These are phyloP conservation scores for Aspergillus carlsbadensis DNA, from an alignment of 495 filamentous ascomycete species.

Conservation along the genomic window DNA sequence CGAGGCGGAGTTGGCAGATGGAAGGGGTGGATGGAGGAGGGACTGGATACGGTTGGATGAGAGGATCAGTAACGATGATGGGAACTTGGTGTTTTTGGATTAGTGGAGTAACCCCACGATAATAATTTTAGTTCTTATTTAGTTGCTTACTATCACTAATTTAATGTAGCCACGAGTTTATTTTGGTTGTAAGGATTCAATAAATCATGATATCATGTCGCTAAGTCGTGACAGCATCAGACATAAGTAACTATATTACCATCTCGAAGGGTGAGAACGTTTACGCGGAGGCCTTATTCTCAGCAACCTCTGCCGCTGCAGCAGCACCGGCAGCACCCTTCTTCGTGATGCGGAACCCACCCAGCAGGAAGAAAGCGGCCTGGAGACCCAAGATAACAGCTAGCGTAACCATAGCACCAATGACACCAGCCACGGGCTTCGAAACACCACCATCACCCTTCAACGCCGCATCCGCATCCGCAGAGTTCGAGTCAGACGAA, in stretches of 20 bases:
- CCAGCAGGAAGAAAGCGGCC: conserved; percentile 41
- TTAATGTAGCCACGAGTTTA: no score
- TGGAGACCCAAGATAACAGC: conserved; percentile 51
- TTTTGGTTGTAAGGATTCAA: neutral
- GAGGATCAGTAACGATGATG: conserved; percentile 39
- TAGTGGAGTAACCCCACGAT: neutral
- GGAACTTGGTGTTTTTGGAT: conserved; percentile 33
- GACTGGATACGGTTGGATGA: conserved; percentile 40
- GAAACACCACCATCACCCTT: conserved; percentile 28
- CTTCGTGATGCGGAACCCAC: conserved; percentile 40
- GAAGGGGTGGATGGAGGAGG: conserved; percentile 29
- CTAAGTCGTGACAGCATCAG: neutral
- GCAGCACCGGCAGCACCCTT: conserved; percentile 28
- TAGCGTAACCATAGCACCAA: conserved; percentile 63
- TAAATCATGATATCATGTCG: neutral
- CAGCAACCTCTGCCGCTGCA: conserved; percentile 15
- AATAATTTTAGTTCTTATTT: no score
- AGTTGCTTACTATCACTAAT: no score
- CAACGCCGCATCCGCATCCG: conserved; percentile 13
- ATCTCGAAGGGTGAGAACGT: neutral
- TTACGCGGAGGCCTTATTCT: conserved; percentile 12
- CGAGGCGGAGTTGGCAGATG: conserved; percentile 37
- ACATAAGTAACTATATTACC: neutral
- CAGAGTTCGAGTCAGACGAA: conserved; percentile 10
- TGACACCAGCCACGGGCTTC: conserved; percentile 52